Conservation (phyloP, 2,329 filamentous ascomycete species). For the Beauveria sp. region DNA sequence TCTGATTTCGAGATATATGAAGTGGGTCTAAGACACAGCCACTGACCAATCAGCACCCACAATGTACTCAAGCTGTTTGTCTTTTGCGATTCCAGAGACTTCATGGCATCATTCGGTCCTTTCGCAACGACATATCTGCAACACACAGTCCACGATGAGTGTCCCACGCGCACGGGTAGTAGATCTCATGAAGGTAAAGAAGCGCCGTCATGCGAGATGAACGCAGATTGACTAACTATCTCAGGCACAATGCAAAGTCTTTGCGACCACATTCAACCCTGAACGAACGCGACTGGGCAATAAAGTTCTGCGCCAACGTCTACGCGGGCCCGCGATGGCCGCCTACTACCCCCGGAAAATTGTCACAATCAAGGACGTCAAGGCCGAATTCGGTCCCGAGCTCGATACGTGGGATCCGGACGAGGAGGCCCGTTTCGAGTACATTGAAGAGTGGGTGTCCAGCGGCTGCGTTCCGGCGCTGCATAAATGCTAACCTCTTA, state of each 20-base stretch:
- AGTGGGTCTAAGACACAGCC: neutral
- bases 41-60: neutral
- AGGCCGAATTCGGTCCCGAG: conserved; percentile 58
- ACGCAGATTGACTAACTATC: neutral
- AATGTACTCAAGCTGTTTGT: neutral
- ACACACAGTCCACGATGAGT: conserved; percentile 41
- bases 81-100: conserved; percentile 7
- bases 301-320: conserved; percentile 81
- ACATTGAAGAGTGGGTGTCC: conserved; percentile 53
- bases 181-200: conserved; percentile 69
- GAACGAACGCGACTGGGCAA: conserved; percentile 75
- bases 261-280: conserved; percentile 87
- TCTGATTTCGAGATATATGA: neutral
- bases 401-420: conserved; percentile 65
- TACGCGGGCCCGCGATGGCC: conserved; percentile 74
- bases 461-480: neutral
- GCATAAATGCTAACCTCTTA: conserved; percentile 22
- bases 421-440: conserved; percentile 73
- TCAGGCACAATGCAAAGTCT: conserved; percentile 85
- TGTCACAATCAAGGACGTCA: conserved; percentile 65
- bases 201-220: neutral
- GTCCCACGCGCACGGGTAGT: conserved; percentile 54
- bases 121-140: neutral
- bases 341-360: conserved; percentile 81
- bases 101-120: conserved; percentile 10